Percentiles rank a stretch among this genome's conserved stretches.
Evolutionary conservation across 805 yeast genomes (phyloP).

Genomic region (Dipodascopsis uninucleata): DNA sequence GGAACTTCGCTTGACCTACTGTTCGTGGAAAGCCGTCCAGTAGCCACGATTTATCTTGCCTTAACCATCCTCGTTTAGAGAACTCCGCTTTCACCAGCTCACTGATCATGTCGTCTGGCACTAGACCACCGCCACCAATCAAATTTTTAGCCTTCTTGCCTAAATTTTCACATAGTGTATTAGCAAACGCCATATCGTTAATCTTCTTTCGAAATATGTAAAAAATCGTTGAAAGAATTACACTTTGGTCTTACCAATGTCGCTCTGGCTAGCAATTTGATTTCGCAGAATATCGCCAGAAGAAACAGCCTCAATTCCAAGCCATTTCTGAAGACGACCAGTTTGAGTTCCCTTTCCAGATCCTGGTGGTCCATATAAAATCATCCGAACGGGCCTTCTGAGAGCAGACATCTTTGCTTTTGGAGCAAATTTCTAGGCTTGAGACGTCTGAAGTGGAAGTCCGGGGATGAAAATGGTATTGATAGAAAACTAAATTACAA

Average conservation of each 20-base stretch:
- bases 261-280: conserved; percentile 55
- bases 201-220: background rate
- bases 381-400: conserved; percentile 56
- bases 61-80: conserved; percentile 42
- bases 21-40: conserved; percentile 94
- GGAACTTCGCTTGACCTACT: conserved; percentile 58
- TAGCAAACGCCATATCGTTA: background rate
- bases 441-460: too few species aligned
- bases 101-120: conserved; percentile 72
- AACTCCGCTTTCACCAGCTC: conserved; percentile 53
- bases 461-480: too few species aligned
- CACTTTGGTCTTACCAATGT: conserved; percentile 49
- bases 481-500: too few species aligned
- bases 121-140: conserved; percentile 60
- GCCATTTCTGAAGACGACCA: conserved; percentile 52
- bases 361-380: conserved; percentile 91
- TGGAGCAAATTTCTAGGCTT: too few species aligned
- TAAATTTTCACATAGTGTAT: background rate
- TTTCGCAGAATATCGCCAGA: conserved; percentile 80
- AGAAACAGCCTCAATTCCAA: conserved; percentile 57
- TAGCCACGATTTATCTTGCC: conserved; percentile 52
- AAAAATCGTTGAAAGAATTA: too few species aligned
- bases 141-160: conserved; percentile 48
- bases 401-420: conserved; percentile 6
- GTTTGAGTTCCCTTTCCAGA: conserved; percentile 94